Base-by-base conservation (phyloP, 495 filamentous ascomycete species). In the Penicillium taxi region DNA sequence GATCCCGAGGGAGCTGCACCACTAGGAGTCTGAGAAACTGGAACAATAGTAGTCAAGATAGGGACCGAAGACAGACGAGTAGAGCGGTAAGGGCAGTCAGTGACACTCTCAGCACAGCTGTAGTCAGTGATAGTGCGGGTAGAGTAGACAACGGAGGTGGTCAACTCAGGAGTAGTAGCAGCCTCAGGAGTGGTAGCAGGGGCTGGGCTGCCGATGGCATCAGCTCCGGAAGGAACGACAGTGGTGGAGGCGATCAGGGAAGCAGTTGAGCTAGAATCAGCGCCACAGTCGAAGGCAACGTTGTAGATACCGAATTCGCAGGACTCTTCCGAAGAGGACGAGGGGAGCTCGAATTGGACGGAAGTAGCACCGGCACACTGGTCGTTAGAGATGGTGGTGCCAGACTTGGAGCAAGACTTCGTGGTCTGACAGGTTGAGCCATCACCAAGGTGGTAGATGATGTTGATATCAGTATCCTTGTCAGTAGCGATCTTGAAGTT, bases 361-460 rank as follows among this genome's bases (percentile, higher is more conserved):
- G 72, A 73, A 52, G 70, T 82, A 39, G 89, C 89, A 63, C 89
- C 88, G 72, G 88, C 90, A 58, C 89, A 96, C 68, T 94, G 86
- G 41, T 69, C 75, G 70, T 94, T 94, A 59, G 71, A 58, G 45
- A 94, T 69, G 35, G 66, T 72, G 33, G 77, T 76, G 50, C 83
- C 84, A 16, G 66, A 65, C 31, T 73, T 61, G 34, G 65, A 69
- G 73, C 84, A 91, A 19, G 61, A 47, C 37, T 72, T 65, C 25
- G 70, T 77, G 58, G 87, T 79, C 60, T 79, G 84, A 76, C 90
- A 95, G 39, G 63, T 73, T 26, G 75, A 78, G 39, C 80, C 81
- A 55, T 87, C 82, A 2, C 78, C 74, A 84, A 94, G 89, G 50
- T 66, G 67, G 62, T 87, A 94, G 67, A 83, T 72, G 63, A 93